Percentiles rank a stretch among this genome's conserved stretches.
Conservation (phyloP, 176 grass and related monocot genomes). For the Triticum timopheevii region DNA sequence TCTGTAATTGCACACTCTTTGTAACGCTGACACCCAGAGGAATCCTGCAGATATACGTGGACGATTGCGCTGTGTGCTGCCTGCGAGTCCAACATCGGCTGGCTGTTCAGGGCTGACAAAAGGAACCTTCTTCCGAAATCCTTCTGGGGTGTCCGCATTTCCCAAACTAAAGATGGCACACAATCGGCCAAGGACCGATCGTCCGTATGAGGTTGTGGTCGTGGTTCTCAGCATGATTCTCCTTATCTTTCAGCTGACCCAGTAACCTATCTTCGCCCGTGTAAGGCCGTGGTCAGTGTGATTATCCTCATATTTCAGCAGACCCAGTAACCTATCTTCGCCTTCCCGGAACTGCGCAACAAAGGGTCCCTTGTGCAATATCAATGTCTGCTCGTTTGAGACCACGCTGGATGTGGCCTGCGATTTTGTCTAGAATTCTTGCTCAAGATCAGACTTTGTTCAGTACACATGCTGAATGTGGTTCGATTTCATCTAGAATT, state of each 20-base stretch:
- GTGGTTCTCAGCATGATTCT: not conserved
- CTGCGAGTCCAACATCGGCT: constrained; percentile 73
- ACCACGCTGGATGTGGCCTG: not conserved
- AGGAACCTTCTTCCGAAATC: constrained; percentile 76
- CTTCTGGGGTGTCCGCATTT: constrained; percentile 84
- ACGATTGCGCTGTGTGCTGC: constrained; percentile 49
- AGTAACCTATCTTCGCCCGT: not conserved
- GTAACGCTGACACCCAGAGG: not conserved
- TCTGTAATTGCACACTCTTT: not conserved
- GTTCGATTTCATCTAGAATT: not conserved
- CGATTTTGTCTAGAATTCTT: not conserved
- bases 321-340: not conserved
- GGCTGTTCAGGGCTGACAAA: constrained; percentile 64
- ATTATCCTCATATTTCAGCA: not conserved
- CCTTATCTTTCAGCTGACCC: not conserved
- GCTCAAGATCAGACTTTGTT: not conserved
- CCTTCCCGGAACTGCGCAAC: not conserved
- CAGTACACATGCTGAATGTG: not conserved
- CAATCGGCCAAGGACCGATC: not conserved
- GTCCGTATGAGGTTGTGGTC: not conserved
- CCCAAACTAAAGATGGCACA: constrained; percentile 65
- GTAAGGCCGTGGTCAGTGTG: not conserved
- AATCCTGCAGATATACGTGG: constrained; percentile 75
- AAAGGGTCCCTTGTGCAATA: not conserved
- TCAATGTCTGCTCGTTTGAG: not conserved